These are phyloP conservation scores for Ophiocordyceps sinensis DNA, from an alignment of 2,329 filamentous ascomycete genomes.

Conservation along the genomic window DNA sequence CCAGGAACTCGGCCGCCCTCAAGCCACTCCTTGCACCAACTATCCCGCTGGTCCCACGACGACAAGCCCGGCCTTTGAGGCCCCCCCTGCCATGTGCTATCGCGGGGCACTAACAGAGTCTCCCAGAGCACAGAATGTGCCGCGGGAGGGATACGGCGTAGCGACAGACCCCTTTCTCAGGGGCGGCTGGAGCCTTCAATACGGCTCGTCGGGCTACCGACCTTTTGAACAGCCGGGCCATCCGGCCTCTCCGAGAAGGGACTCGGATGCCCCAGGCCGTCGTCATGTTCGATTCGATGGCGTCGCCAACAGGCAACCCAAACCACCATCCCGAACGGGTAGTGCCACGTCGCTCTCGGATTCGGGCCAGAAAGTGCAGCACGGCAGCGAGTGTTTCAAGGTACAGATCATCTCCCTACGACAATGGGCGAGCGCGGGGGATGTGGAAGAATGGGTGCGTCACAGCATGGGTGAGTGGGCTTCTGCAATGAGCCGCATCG, in stretches of 20 bases:
- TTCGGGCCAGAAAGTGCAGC: background rate
- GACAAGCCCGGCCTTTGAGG: background rate
- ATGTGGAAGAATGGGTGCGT: constrained; percentile 14
- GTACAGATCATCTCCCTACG: constrained; percentile 13
- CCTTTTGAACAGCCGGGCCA: background rate
- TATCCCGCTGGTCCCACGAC: background rate
- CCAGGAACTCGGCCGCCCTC: background rate
- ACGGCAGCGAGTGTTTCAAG: constrained; percentile 6
- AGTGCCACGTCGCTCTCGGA: background rate
- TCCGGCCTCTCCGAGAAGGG: background rate
- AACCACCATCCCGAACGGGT: background rate
- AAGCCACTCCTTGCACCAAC: background rate
- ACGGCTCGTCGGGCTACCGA: background rate
- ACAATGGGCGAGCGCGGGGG: constrained; percentile 7
- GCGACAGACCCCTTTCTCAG: background rate
- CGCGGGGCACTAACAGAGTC: background rate
- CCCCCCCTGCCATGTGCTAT: background rate
- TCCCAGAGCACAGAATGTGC: background rate
- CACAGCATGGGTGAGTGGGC: constrained; percentile 9
- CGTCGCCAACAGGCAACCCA: background rate
- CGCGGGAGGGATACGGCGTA: background rate
- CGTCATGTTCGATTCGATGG: background rate
- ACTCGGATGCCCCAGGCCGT: background rate
- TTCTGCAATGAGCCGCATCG: constrained; percentile 9
- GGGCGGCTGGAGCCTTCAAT: background rate